Evolutionary conservation across 768 basidiomycete species (phyloP).

Genomic region (Mycena pura): DNA sequence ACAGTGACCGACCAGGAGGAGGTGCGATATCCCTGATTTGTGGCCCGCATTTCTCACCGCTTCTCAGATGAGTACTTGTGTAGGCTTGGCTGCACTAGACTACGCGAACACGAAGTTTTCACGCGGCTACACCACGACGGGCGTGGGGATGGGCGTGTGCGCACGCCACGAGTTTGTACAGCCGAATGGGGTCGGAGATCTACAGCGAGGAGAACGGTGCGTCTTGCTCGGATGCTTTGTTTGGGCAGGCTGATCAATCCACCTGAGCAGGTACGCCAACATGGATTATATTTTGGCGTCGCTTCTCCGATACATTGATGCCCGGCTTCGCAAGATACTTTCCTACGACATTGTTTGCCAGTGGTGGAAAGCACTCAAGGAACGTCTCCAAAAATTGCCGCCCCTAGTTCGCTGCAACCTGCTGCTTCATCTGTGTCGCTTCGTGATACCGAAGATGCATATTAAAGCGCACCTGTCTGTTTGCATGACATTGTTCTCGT

Average conservation of each 20-base stretch:
- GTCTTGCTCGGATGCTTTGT: constrained; percentile 4
- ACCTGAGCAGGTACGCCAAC: constrained; percentile 40
- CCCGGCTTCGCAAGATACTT: constrained; percentile 9
- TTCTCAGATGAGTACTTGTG: constrained; percentile 23
- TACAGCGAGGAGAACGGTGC: constrained; percentile 39
- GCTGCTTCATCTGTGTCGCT: not conserved
- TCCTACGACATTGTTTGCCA: constrained; percentile 43
- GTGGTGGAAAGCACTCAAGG: constrained; percentile 32
- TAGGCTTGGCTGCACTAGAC: constrained; percentile 28
- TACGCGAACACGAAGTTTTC: constrained; percentile 14
- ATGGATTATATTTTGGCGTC: constrained; percentile 38
- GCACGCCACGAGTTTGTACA: constrained; percentile 30
- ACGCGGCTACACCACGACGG: constrained; percentile 31
- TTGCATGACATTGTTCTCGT: constrained; percentile 33
- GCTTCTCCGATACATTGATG: not conserved
- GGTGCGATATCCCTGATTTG: not conserved
- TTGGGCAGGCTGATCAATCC: not conserved
- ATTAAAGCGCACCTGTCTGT: constrained; percentile 27
- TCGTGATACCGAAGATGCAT: constrained; percentile 27
- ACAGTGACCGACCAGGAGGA: constrained; percentile 7
- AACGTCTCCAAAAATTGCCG: constrained; percentile 21
- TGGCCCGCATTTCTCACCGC: not conserved
- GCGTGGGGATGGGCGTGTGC: constrained; percentile 30
- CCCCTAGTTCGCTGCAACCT: constrained; percentile 11
- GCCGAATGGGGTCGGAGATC: constrained; percentile 33